Conservation (phyloP, 352 stramenopile genomes). For the Halophytophthora batemanensis region DNA sequence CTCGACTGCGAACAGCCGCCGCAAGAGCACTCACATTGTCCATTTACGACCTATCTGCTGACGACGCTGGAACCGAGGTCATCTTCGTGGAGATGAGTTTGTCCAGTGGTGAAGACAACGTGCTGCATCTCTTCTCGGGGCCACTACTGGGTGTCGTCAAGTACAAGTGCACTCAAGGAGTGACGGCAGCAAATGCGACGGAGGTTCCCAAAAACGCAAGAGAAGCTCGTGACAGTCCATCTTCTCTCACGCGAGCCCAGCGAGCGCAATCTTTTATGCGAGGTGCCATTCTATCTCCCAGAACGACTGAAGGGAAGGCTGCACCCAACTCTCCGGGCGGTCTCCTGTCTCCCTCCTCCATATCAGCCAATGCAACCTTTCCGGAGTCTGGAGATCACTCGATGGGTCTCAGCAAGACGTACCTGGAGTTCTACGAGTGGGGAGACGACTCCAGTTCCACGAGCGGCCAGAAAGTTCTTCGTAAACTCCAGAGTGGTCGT, state of each 20-base stretch:
- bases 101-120: constrained; percentile 41
- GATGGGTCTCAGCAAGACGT: constrained; percentile 52
- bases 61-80: constrained; percentile 35
- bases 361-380: constrained; percentile 7
- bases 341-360: constrained; percentile 12
- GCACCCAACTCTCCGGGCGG: constrained; percentile 21
- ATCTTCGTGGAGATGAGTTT: constrained; percentile 56
- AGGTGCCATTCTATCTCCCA: constrained; percentile 33
- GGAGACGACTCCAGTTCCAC: constrained; percentile 6
- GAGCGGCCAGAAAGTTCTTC: constrained; percentile 16
- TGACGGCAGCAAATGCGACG: no score
- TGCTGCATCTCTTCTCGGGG: constrained; percentile 70
- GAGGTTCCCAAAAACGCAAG: no score
- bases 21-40: constrained; percentile 33
- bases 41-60: constrained; percentile 23
- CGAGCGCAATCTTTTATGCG: constrained; percentile 56
- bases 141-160: constrained; percentile 65
- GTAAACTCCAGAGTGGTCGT: constrained; percentile 17
- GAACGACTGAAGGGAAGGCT: constrained; percentile 24
- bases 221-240: constrained; percentile 16
- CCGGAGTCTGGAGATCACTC: constrained; percentile 16
- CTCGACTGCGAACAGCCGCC: constrained; percentile 31
- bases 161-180: constrained; percentile 10
- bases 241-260: constrained; percentile 39
- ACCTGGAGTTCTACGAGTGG: constrained; percentile 80